Evolutionary conservation across 2,329 filamentous ascomycete species (phyloP), one percentile per base, ranked within the genome.

Genomic region (Paracoccidioides lutzii): DNA sequence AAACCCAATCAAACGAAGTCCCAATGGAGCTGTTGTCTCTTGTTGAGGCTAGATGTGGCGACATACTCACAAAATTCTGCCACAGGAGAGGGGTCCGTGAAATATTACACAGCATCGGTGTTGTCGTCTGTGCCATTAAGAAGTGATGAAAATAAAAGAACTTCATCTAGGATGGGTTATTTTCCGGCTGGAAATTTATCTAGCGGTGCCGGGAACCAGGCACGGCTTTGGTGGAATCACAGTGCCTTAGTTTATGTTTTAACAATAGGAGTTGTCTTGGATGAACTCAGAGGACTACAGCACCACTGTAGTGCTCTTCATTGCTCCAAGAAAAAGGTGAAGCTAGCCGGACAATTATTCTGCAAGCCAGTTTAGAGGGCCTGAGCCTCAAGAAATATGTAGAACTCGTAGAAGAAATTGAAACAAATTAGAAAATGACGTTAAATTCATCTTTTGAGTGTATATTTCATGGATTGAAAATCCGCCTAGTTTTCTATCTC

Each of bases 391-490:
- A 32, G 35, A 42, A n/a, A 33, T 15, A n/a, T 30, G 14, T 8
- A 38, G 30, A 33, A n/a, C 15, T 12, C 28, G 22, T 8, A 12
- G 28, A 33, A 14, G 22, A 37, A 30, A 5, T 45, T 53, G 41
- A 46, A 46, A 28, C 32, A 45, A 45, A n/a, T 22, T 35, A 49
- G 30, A 22, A 49, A 46, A 54, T 46, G 43, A 49, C 53, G 37
- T 48, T 54, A 46, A 49, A 54, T 41, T 46, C 28, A 54, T 48
- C 22, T 54, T 52, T 54, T 33, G 44, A 46, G 14, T 32, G 53
- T 54, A 41, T 40, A 37, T 44, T n/a, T 37, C 32, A 41, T 48
- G 35, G 33, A 54, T 54, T 40, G 53, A 45, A 49, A 54, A 49
- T 41, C 15, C 28, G 53, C 22, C 33, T 22, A 35, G 43, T 14